A percentile compares a stretch with the other conserved stretches of the same genome.
Evolutionary conservation across 2,329 filamentous ascomycete species (phyloP).

Genomic region (Cercospora beticola): DNA sequence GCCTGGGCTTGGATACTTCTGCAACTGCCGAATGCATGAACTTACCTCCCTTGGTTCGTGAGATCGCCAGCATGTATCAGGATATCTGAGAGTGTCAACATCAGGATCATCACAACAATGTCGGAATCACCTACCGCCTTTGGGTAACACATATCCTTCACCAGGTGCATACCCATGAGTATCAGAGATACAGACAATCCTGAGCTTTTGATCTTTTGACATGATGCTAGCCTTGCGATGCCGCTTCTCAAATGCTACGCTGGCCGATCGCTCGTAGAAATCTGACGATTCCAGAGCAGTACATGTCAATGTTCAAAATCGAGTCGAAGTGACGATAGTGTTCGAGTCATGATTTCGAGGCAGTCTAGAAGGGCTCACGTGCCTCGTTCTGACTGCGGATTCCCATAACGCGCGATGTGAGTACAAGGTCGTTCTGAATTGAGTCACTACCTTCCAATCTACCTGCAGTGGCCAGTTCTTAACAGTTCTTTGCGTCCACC

Average conservation of each 20-base stretch:
- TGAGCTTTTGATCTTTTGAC: slow-evolving; percentile 46
- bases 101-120: background rate
- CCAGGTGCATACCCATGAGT: slow-evolving; percentile 38
- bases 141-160: slow-evolving; percentile 3
- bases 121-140: slow-evolving; percentile 1
- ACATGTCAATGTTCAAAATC: background rate
- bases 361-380: background rate
- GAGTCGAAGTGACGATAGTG: background rate
- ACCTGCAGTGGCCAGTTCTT: too few species aligned
- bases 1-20: background rate
- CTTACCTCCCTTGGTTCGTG: slow-evolving; percentile 64
- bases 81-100: slow-evolving; percentile 54
- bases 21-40: too few species aligned
- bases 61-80: slow-evolving; percentile 75
- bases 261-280: too few species aligned
- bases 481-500: too few species aligned
- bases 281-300: background rate
- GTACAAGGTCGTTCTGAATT: too few species aligned
- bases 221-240: slow-evolving; percentile 5
- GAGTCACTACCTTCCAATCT: too few species aligned
- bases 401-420: too few species aligned
- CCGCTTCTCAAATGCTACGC: background rate
- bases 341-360: background rate
- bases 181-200: slow-evolving; percentile 74
- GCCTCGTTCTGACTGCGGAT: background rate